Evolutionary conservation across 2,329 filamentous ascomycete genomes (phyloP).

Genomic region (Aureobasidium sp.): DNA sequence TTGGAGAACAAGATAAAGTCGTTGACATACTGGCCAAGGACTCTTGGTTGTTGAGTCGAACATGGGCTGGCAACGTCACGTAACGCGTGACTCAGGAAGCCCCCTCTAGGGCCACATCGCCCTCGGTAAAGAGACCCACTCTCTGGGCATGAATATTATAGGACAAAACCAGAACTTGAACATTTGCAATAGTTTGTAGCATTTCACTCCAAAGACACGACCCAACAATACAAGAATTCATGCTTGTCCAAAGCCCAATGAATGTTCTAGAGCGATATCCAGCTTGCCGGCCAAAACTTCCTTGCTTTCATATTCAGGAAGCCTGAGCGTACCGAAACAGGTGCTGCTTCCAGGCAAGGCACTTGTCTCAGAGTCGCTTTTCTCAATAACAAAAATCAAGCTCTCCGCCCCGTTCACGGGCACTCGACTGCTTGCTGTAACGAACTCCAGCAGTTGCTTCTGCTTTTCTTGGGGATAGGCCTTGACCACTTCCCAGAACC

Average conservation of each 20-base stretch:
- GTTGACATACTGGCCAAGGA: not conserved
- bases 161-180: not conserved
- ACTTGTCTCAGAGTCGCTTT: constrained; percentile 59
- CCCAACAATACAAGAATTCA: not conserved
- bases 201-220: not conserved
- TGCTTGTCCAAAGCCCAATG: constrained; percentile 20
- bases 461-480: constrained; percentile 62
- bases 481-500: constrained; percentile 80
- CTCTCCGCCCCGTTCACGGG: constrained; percentile 80
- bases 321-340: constrained; percentile 80
- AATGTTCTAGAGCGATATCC: constrained; percentile 76
- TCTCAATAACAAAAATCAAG: constrained; percentile 76
- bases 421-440: constrained; percentile 85
- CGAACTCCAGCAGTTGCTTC: constrained; percentile 78
- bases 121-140: not conserved
- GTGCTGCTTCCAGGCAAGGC: constrained; percentile 79
- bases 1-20: not conserved
- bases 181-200: not conserved
- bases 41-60: not conserved
- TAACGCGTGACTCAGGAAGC: not conserved
- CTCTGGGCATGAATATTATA: not conserved
- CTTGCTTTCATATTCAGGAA: constrained; percentile 72
- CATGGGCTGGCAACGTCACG: not conserved
- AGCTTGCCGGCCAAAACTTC: constrained; percentile 68
- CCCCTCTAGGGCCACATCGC: not conserved